These are phyloP conservation scores for Hypoxylon fragiforme DNA, from an alignment of 495 filamentous ascomycete genomes.

Conservation along the genomic window DNA sequence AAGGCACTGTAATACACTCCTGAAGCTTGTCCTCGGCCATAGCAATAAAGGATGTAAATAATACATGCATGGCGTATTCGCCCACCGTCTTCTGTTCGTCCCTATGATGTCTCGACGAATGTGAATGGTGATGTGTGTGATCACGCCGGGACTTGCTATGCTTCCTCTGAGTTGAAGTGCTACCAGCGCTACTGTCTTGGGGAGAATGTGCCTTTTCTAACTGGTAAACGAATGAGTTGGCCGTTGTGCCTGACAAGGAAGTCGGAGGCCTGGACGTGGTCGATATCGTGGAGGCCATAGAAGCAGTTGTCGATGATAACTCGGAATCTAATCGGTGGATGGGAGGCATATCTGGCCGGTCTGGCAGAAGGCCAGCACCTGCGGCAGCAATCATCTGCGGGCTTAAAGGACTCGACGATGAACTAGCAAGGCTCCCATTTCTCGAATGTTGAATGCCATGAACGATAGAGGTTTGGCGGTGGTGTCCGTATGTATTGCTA, in stretches of 20 bases:
- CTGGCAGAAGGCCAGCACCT: slow-evolving; percentile 49
- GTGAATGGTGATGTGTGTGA: slow-evolving; percentile 76
- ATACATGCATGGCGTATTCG: slow-evolving; percentile 93
- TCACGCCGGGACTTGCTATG: slow-evolving; percentile 70
- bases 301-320: slow-evolving; percentile 30
- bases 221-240: slow-evolving; percentile 35
- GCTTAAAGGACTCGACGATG: slow-evolving; percentile 75
- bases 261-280: slow-evolving; percentile 43
- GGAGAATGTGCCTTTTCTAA: slow-evolving; percentile 43
- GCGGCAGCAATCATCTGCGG: slow-evolving; percentile 80
- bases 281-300: slow-evolving; percentile 32
- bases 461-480: slow-evolving; percentile 91
- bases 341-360: slow-evolving; percentile 46
- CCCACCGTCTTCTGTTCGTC: slow-evolving; percentile 86
- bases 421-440: slow-evolving; percentile 68
- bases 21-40: slow-evolving; percentile 94
- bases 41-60: slow-evolving; percentile 88
- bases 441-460: slow-evolving; percentile 92
- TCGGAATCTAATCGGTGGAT: slow-evolving; percentile 51
- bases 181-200: slow-evolving; percentile 28
- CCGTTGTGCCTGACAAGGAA: slow-evolving; percentile 49
- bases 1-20: slow-evolving; percentile 72
- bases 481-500: slow-evolving; percentile 73
- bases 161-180: slow-evolving; percentile 48
- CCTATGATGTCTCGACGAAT: slow-evolving; percentile 74